A percentile compares a stretch with the other conserved stretches of the same genome.
Evolutionary conservation across 208 protist species (phyloP).

Genomic region (Willaertia magna): DNA sequence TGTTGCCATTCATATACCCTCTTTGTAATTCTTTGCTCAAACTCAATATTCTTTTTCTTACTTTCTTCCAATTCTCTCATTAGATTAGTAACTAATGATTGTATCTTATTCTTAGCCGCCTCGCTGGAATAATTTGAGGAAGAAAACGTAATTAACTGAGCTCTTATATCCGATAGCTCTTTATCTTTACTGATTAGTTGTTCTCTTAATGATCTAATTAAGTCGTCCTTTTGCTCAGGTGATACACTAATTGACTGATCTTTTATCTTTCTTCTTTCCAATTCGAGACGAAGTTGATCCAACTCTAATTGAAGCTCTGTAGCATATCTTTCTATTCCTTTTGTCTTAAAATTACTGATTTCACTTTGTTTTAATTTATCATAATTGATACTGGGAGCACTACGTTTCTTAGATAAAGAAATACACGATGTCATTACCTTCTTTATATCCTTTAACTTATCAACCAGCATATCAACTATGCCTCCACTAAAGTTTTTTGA

Average conservation of each 20-base stretch:
- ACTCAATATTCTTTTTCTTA: background rate
- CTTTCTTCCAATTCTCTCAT: background rate
- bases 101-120: background rate
- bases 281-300: background rate
- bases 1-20: background rate
- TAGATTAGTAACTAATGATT: background rate
- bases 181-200: background rate
- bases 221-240: no score
- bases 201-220: background rate
- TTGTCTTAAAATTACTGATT: background rate
- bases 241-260: no score
- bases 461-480: background rate
- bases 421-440: background rate
- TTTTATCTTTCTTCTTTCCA: background rate
- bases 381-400: no score
- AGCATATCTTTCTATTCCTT: background rate
- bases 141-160: background rate
- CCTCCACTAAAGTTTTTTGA: no score
- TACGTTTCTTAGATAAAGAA: no score
- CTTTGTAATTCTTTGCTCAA: background rate
- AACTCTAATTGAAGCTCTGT: background rate
- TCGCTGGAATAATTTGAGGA: background rate
- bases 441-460: background rate
- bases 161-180: background rate
- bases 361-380: no score